phyloP scores from a whole-genome alignment of 1,284 basidiomycete genomes.

The Ustilago shanxiensis region DNA sequence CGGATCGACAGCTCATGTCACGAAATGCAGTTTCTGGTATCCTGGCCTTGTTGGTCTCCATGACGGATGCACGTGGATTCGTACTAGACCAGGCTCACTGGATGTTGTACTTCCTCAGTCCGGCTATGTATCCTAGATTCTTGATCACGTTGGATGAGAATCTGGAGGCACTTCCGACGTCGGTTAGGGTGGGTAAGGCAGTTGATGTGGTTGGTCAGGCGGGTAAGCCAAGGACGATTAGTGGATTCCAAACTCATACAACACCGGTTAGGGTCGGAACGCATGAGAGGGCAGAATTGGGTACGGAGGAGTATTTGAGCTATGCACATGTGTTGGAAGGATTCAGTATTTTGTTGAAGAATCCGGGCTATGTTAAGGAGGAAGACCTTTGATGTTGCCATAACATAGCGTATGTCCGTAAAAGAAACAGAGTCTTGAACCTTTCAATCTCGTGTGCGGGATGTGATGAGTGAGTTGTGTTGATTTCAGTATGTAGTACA shows the following conservation, averaged over 20 bases:
- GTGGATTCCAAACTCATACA: conserved; percentile 81
- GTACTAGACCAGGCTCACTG: conserved; percentile 95
- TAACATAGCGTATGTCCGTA: neutral
- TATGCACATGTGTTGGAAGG: conserved; percentile 76
- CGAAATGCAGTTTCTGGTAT: conserved; percentile 91
- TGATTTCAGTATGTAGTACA: neutral
- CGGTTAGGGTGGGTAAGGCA: conserved; percentile 92
- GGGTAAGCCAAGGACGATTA: conserved; percentile 70
- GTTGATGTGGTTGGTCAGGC: conserved; percentile 70
- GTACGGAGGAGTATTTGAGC: conserved; percentile 95
- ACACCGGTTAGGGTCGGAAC: conserved; percentile 95
- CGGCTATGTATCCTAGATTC: conserved; percentile 98
- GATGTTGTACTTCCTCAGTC: conserved; percentile 96
- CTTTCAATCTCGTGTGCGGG: neutral
- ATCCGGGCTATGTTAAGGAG: conserved; percentile 71
- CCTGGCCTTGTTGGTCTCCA: conserved; percentile 86
- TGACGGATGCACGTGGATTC: conserved; percentile 94
- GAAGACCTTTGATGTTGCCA: conserved; percentile 37
- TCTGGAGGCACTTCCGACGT: conserved; percentile 82
- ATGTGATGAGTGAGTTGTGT: neutral
- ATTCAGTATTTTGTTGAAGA: conserved; percentile 70
- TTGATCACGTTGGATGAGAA: conserved; percentile 90
- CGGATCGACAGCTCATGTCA: conserved; percentile 89
- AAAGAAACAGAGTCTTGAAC: neutral
- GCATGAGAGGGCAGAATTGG: conserved; percentile 92